phyloP scores from a whole-genome alignment of 176 grass and related monocot species.

The Oryza nivara region DNA sequence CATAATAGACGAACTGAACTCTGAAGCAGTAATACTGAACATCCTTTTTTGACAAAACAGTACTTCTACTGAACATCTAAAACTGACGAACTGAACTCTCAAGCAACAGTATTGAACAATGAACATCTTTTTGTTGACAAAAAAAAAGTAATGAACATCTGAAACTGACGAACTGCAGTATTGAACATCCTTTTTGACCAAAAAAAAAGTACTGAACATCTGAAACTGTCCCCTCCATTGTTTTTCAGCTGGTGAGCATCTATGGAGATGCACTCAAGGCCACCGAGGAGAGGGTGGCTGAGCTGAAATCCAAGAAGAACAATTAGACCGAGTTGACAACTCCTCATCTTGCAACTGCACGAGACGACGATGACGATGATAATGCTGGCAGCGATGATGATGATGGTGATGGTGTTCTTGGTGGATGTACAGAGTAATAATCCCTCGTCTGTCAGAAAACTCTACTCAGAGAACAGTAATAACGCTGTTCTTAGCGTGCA shows the following conservation, averaged over 20 bases:
- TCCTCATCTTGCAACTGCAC: not conserved
- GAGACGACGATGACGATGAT: conserved; percentile 34
- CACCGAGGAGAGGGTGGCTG: conserved; percentile 72
- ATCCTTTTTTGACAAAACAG: not conserved
- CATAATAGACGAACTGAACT: not conserved
- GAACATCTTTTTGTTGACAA: too few species aligned
- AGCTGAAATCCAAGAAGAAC: conserved; percentile 61
- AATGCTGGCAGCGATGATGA: not conserved
- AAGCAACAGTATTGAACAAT: not conserved
- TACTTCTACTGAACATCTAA: not conserved
- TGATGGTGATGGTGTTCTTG: not conserved
- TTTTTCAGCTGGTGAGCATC: conserved; percentile 76
- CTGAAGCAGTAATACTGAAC: not conserved
- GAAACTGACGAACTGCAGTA: not conserved
- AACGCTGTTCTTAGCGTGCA: conserved; percentile 19
- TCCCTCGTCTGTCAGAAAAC: not conserved
- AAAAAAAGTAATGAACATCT: too few species aligned
- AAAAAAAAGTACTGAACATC: not conserved
- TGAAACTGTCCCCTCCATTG: not conserved
- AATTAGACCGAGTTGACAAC: conserved; percentile 12
- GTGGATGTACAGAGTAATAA: conserved; percentile 43
- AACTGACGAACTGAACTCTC: not conserved
- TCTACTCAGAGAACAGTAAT: not conserved
- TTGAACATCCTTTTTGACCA: too few species aligned
- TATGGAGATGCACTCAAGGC: conserved; percentile 76